Base-by-base conservation (phyloP, 179 eudicot genomes). In the Carnegiea gigantea region DNA sequence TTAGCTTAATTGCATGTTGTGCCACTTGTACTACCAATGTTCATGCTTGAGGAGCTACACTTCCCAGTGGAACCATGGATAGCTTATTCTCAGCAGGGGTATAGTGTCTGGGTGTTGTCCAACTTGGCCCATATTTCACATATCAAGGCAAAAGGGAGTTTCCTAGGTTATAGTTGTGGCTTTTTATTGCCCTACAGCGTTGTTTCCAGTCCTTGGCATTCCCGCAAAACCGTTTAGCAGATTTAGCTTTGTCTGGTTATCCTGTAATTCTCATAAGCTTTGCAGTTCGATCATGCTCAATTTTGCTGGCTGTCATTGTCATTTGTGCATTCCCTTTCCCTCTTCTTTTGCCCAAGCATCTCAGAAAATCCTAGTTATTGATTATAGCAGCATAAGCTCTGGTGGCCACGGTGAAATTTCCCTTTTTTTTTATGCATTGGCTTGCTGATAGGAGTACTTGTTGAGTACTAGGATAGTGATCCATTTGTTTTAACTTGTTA, bases 401-500 rank as follows among this genome's bases (percentile, higher is more conserved):
- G 1, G n/a, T 6, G 8, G 62, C 14, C 12, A 18, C 62, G 17
- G 62, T 18, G n/a, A 57, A 20, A 23, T 17, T 21, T 57, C 20
- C 57, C 57, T 1, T 57, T 57, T 57, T 57, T 48, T 15, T 57
- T 57, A 15, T 15, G n/a, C 62, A 57, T 57, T 57, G 5, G n/a
- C n/a, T 57, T 57, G 62, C 8, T 57, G 62, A 57, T 15, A 57
- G 62, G 44, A 40, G 44, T 6, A 57, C 23, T 57, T 57, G 7
- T 14, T 6, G n/a, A 17, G 62, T 57, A 5, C 28, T 30, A 33
- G 7, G 18, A 70, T 11, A 33, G 23, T 21, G 62, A 77, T 75
- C 75, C 21, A 26, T 70, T 38, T 28, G 24, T 79, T 72, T 48
- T 70, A 3, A 20, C 12, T 26, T 75, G 49, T 33, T 89, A 94